Evolutionary conservation across 352 stramenopile species (phyloP).

Genomic region (Paralagenidium karlingii): DNA sequence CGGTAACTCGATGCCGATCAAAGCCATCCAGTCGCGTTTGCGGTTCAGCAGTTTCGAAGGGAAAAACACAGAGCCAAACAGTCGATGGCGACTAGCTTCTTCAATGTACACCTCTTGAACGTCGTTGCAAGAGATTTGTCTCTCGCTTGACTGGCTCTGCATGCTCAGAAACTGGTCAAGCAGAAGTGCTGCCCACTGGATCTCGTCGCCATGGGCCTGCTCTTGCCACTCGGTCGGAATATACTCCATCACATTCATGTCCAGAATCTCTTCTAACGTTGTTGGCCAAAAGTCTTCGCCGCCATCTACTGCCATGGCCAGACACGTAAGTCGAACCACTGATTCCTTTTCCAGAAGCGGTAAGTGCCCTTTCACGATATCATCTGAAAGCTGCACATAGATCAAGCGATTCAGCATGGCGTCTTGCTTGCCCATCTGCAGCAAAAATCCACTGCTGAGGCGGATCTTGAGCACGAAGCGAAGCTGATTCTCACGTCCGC

Average conservation of each 20-base stretch:
- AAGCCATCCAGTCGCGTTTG: slow-evolving; percentile 1
- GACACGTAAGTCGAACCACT: slow-evolving; percentile 56
- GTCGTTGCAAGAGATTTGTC: slow-evolving; percentile 8
- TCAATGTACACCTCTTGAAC: slow-evolving; percentile 77
- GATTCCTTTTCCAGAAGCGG: slow-evolving; percentile 66
- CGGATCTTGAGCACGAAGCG: slow-evolving; percentile 91
- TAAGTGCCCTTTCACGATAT: slow-evolving; percentile 84
- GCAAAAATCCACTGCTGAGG: slow-evolving; percentile 13
- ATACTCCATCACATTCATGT: slow-evolving; percentile 76
- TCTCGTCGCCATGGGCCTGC: slow-evolving; percentile 38
- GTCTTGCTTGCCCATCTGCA: slow-evolving; percentile 53
- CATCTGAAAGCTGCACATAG: slow-evolving; percentile 88
- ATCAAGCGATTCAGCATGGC: slow-evolving; percentile 73
- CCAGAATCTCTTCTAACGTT: slow-evolving; percentile 41
- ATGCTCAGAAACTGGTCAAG: slow-evolving; percentile 27
- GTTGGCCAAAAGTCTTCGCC: slow-evolving; percentile 30
- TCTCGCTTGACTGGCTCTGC: slow-evolving; percentile 13
- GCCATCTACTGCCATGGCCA: slow-evolving; percentile 74
- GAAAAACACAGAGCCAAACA: slow-evolving; percentile 87
- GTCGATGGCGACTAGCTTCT: slow-evolving; percentile 55
- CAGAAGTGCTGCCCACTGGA: slow-evolving; percentile 71
- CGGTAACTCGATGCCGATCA: slow-evolving; percentile 48
- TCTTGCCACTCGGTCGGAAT: slow-evolving; percentile 63
- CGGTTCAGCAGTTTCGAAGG: slow-evolving; percentile 35
- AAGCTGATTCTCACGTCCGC: slow-evolving; percentile 79